A percentile compares a stretch with the other conserved stretches of the same genome.
phyloP scores from a whole-genome alignment of 2,329 filamentous ascomycete species.

The Chrysosporium keratinophilum region DNA sequence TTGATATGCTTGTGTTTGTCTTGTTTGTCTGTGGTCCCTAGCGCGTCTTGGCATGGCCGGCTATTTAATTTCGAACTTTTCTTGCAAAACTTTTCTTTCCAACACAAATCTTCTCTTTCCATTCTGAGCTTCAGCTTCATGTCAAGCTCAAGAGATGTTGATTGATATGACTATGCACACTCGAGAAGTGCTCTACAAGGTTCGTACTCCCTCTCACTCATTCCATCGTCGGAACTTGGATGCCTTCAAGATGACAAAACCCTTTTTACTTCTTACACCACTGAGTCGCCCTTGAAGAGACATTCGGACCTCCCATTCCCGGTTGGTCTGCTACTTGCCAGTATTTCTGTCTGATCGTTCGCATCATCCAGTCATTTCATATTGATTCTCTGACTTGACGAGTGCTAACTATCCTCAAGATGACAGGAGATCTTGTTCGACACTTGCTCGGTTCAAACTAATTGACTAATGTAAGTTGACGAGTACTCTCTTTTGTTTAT shows the following conservation, averaged over 20 bases:
- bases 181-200: not conserved
- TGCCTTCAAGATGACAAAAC: conserved; percentile 48
- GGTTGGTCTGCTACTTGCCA: conserved; percentile 61
- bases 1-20: not conserved
- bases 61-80: no score
- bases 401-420: not conserved
- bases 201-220: not conserved
- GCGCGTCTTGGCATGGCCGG: no score
- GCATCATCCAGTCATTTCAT: not conserved
- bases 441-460: not conserved
- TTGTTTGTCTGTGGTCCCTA: not conserved
- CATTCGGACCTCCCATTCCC: conserved; percentile 50
- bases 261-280: conserved; percentile 51
- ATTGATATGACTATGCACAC: no score
- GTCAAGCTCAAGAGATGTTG: no score
- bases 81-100: no score
- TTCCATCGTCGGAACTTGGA: conserved; percentile 6
- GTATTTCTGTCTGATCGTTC: conserved; percentile 56
- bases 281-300: conserved; percentile 61
- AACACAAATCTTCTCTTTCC: no score
- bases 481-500: conserved; percentile 6
- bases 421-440: not conserved
- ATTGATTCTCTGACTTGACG: no score
- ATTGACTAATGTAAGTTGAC: not conserved
- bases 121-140: no score